These are phyloP conservation scores for Simplicillium sp. DNA, from an alignment of 2,329 filamentous ascomycete genomes.

Conservation along the genomic window DNA sequence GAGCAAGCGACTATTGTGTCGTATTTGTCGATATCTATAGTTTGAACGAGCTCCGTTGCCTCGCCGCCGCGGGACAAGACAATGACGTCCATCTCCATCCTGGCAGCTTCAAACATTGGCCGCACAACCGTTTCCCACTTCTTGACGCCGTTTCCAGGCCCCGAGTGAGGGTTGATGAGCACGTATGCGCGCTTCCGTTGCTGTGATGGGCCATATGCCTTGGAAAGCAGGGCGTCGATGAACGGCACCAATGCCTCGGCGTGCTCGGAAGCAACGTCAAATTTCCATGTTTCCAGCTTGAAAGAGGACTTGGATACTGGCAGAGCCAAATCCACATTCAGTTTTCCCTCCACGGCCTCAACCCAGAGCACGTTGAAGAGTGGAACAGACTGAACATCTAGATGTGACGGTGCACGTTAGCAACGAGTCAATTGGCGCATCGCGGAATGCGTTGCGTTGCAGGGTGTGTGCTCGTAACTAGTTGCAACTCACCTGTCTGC, in stretches of 20 bases:
- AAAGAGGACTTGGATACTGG: conserved; percentile 49
- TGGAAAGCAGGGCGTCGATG: conserved; percentile 57
- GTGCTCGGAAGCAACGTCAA: conserved; percentile 28
- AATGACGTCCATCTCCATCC: conserved; percentile 66
- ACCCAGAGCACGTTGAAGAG: conserved; percentile 83
- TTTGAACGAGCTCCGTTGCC: conserved; percentile 65
- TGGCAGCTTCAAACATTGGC: conserved; percentile 74
- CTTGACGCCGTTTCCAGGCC: conserved; percentile 65
- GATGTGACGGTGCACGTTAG: no score
- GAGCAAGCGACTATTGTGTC: conserved; percentile 86
- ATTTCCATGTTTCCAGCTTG: conserved; percentile 47
- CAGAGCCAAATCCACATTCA: conserved; percentile 66
- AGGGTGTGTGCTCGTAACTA: background rate
- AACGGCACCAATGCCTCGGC: conserved; percentile 32
- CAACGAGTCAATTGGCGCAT: no score
- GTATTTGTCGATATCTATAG: conserved; percentile 67
- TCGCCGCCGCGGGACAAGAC: conserved; percentile 65
- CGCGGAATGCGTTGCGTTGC: background rate
- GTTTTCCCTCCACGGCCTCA: conserved; percentile 46
- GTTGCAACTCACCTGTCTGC: background rate
- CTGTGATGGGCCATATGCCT: conserved; percentile 61
- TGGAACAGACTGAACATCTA: conserved; percentile 39
- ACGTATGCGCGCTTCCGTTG: conserved; percentile 73
- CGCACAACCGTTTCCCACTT: conserved; percentile 67
- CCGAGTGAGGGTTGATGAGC: conserved; percentile 83